Evolutionary conservation across 768 basidiomycete species (phyloP).

Genomic region (Gautieria morchelliformis): DNA sequence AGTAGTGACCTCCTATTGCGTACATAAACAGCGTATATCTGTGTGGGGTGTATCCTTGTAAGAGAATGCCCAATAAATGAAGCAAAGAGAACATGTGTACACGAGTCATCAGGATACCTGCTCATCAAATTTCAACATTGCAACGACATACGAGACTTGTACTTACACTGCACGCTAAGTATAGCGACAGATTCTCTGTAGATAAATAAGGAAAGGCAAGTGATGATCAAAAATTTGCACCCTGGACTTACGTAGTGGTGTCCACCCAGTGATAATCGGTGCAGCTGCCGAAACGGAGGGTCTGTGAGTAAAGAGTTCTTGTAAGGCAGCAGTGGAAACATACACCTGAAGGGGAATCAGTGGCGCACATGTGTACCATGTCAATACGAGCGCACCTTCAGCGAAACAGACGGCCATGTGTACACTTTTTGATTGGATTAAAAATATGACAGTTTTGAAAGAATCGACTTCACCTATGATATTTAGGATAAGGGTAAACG

Average conservation of each 20-base stretch:
- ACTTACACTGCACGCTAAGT: background rate
- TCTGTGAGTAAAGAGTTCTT: background rate
- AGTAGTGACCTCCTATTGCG: constrained; percentile 43
- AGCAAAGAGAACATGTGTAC: background rate
- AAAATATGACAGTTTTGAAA: background rate
- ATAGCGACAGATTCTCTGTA: background rate
- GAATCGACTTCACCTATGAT: background rate
- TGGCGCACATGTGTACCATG: background rate
- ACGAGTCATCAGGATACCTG: background rate
- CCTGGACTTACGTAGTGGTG: background rate
- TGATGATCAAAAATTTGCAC: background rate
- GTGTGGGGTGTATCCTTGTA: background rate
- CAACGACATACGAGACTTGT: background rate
- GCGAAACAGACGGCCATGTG: background rate
- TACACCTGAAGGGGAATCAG: background rate
- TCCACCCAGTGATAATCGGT: background rate
- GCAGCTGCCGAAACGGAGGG: background rate
- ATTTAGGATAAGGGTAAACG: background rate
- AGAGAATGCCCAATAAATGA: background rate
- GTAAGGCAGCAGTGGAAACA: background rate
- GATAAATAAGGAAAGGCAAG: background rate
- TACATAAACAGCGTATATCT: constrained; percentile 40
- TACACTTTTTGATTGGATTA: background rate
- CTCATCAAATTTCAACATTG: background rate
- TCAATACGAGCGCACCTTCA: background rate